A percentile compares a stretch with the other conserved stretches of the same genome.
Conservation (phyloP, 306 rosid species). For the Betula pendula region DNA sequence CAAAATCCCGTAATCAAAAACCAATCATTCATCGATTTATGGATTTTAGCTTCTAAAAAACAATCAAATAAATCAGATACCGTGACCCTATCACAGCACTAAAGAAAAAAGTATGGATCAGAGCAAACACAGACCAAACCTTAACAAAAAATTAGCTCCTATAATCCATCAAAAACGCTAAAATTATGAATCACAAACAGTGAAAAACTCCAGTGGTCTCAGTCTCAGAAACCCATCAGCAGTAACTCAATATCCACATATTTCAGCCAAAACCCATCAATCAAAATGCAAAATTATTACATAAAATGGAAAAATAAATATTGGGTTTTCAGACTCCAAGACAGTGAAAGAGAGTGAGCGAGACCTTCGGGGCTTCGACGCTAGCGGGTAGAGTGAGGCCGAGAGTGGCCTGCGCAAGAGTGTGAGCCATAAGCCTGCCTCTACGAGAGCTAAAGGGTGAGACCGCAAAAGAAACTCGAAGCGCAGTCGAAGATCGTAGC, state of each 20-base stretch:
- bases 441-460: conserved; percentile 39
- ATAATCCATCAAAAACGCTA: background rate
- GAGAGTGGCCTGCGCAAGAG: conserved; percentile 71
- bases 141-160: background rate
- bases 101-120: background rate
- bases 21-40: background rate
- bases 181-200: background rate
- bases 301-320: background rate
- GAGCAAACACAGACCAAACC: background rate
- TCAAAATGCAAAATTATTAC: background rate
- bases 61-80: background rate
- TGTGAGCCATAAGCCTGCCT: conserved; percentile 70
- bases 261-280: background rate
- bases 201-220: background rate
- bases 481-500: conserved; percentile 29
- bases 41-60: background rate
- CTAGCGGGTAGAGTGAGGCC: conserved; percentile 81
- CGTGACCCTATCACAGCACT: background rate
- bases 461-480: conserved; percentile 40
- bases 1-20: background rate
- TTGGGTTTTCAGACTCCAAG: background rate
- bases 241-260: background rate
- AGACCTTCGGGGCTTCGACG: conserved; percentile 62
- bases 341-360: background rate
- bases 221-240: background rate